Conservation (phyloP, 306 rosid species). For the Hippophae rhamnoides region DNA sequence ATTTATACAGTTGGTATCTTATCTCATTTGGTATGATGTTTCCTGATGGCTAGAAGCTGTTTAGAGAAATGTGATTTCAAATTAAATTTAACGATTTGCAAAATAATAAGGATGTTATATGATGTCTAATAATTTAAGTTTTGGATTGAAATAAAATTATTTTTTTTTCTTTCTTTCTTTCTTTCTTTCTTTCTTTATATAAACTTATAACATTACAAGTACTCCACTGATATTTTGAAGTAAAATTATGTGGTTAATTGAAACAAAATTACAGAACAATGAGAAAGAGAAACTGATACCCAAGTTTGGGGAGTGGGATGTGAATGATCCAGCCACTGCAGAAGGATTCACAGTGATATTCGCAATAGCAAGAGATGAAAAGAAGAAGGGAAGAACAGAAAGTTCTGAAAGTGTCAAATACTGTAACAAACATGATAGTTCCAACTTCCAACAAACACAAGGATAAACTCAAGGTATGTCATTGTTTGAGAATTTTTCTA, state of each 20-base stretch:
- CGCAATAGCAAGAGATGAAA: constrained; percentile 68
- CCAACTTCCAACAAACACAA: constrained; percentile 22
- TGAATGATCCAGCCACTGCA: constrained; percentile 68
- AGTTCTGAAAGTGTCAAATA: constrained; percentile 18
- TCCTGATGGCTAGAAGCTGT: too few species aligned
- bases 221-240: not conserved
- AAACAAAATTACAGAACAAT: constrained; percentile 22
- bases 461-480: constrained; percentile 30
- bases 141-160: too few species aligned
- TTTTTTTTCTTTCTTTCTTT: too few species aligned
- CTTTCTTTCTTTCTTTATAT: too few species aligned
- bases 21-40: too few species aligned
- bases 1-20: too few species aligned
- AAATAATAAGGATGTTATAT: too few species aligned
- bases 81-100: too few species aligned
- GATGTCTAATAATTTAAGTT: too few species aligned
- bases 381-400: constrained; percentile 43
- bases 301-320: constrained; percentile 95
- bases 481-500: too few species aligned
- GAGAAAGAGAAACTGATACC: constrained; percentile 50
- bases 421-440: constrained; percentile 23
- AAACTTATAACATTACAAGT: not conserved
- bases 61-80: too few species aligned
- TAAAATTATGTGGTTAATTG: not conserved
- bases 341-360: constrained; percentile 75